phyloP scores from a whole-genome alignment of 495 filamentous ascomycete species.

The Podospora pseudoanserina region DNA sequence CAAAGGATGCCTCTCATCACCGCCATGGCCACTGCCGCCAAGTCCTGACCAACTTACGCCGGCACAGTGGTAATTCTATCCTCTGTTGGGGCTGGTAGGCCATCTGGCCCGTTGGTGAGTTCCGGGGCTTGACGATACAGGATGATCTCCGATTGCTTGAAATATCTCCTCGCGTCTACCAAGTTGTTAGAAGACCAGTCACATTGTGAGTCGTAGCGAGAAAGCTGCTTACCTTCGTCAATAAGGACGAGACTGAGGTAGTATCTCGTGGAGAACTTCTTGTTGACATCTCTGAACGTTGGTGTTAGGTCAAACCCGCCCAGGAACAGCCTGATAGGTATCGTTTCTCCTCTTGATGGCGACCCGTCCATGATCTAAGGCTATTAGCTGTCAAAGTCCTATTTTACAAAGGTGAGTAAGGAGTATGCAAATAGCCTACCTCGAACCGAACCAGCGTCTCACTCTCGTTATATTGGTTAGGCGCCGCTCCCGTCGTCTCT shows the following conservation, averaged over 20 bases:
- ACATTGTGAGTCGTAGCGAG: constrained; percentile 5
- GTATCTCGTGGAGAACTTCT: constrained; percentile 98
- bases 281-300: constrained; percentile 99
- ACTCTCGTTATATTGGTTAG: constrained; percentile 99
- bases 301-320: constrained; percentile 97
- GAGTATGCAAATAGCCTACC: constrained; percentile 46
- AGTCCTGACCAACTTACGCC: constrained; percentile 10
- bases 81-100: constrained; percentile 28
- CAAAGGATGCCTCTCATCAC: background rate
- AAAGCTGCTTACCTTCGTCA: constrained; percentile 68
- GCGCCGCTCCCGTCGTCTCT: constrained; percentile 94
- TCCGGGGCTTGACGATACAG: constrained; percentile 93
- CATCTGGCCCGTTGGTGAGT: constrained; percentile 34
- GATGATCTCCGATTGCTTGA: constrained; percentile 99
- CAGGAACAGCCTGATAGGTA: constrained; percentile 95
- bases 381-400: background rate
- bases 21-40: background rate
- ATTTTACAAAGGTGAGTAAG: too few species aligned
- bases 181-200: background rate
- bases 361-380: constrained; percentile 96
- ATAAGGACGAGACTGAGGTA: constrained; percentile 96
- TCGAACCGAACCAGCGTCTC: constrained; percentile 98
- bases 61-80: constrained; percentile 28
- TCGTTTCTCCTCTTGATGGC: constrained; percentile 94
- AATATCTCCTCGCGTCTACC: constrained; percentile 90